Evolutionary conservation across 208 protist genomes (phyloP).

Genomic region (Endotrypanum monterogeii): DNA sequence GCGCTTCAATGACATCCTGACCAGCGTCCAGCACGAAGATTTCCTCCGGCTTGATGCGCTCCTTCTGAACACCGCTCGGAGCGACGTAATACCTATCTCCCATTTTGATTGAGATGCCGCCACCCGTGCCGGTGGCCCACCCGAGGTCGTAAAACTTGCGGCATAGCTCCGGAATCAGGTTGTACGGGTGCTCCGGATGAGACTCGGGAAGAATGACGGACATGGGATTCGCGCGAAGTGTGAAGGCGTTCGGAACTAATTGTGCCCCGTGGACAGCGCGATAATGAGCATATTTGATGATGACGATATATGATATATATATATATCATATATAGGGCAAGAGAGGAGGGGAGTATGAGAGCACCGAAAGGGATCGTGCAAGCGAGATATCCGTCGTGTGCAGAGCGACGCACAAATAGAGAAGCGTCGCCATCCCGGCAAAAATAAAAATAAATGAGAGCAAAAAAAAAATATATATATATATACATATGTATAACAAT

Average conservation of each 20-base stretch:
- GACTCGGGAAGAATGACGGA: slow-evolving; percentile 36
- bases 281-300: too few relatives aligned
- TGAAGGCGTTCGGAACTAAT: too few relatives aligned
- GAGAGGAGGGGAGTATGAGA: neutral
- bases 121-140: slow-evolving; percentile 96
- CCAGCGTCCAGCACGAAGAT: slow-evolving; percentile 91
- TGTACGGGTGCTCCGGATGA: slow-evolving; percentile 74
- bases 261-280: too few relatives aligned
- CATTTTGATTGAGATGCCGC: slow-evolving; percentile 90
- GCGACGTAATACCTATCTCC: slow-evolving; percentile 90
- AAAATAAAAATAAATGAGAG: neutral
- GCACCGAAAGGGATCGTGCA: neutral
- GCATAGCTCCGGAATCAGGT: slow-evolving; percentile 94
- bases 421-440: too few relatives aligned
- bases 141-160: slow-evolving; percentile 91
- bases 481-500: neutral
- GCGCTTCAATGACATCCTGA: slow-evolving; percentile 49
- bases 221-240: slow-evolving; percentile 25
- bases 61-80: slow-evolving; percentile 95
- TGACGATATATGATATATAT: too few relatives aligned
- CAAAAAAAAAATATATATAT: neutral
- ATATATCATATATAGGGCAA: neutral
- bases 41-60: slow-evolving; percentile 90
- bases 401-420: too few relatives aligned
- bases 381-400: too few relatives aligned